Conservation (phyloP, 2,329 filamentous ascomycete genomes). For the Paecilomyces niveus region DNA sequence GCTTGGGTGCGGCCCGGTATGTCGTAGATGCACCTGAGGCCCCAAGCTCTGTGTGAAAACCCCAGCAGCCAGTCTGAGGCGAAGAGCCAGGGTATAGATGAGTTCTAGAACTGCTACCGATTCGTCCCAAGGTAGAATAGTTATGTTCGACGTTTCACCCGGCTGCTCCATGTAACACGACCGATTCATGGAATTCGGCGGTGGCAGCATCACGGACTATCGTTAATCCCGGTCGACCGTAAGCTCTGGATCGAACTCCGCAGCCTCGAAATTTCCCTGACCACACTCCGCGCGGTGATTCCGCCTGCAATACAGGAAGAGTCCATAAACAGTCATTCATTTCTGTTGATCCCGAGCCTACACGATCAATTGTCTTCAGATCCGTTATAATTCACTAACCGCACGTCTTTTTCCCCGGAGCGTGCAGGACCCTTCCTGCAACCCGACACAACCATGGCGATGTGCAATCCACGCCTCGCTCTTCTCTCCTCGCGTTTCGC, state of each 20-base stretch:
- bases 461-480: constrained; percentile 20
- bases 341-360: neutral
- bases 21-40: neutral
- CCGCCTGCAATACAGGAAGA: neutral
- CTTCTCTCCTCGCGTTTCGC: constrained; percentile 18
- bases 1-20: neutral
- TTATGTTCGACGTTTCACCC: neutral
- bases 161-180: neutral
- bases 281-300: neutral
- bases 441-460: constrained; percentile 17
- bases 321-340: neutral
- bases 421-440: constrained; percentile 2
- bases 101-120: neutral
- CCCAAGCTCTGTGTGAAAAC: neutral
- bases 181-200: neutral
- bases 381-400: neutral
- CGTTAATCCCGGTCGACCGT: constrained; percentile 4
- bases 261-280: neutral
- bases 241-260: constrained; percentile 2
- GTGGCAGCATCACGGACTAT: constrained; percentile 1
- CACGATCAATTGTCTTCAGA: neutral
- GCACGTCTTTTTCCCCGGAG: neutral
- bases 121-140: neutral
- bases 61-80: neutral
- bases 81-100: neutral